A percentile compares a stretch with the other conserved stretches of the same genome.
phyloP scores from a whole-genome alignment of 2,329 filamentous ascomycete genomes.

The Microsporum audouinii region DNA sequence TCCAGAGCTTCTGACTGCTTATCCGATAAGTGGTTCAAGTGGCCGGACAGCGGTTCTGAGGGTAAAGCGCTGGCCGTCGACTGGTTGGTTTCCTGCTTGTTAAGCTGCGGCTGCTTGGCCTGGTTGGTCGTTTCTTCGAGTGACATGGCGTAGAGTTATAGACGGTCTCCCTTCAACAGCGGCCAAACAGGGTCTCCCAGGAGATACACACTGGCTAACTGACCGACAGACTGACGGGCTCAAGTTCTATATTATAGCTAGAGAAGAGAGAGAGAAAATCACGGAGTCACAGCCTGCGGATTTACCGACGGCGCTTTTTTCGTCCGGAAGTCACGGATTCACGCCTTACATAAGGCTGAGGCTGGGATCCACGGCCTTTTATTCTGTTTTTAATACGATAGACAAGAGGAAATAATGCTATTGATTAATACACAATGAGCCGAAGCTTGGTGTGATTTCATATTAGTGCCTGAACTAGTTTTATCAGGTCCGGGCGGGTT shows the following conservation, averaged over 20 bases:
- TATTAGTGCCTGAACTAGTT: no score
- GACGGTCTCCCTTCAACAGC: neutral
- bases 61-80: conserved; percentile 1
- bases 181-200: neutral
- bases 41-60: conserved; percentile 40
- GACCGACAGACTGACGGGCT: neutral
- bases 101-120: conserved; percentile 2
- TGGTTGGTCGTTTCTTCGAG: conserved; percentile 10
- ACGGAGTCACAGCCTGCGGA: neutral
- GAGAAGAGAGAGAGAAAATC: neutral
- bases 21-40: conserved; percentile 62
- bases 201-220: neutral
- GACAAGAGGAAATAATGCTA: no score
- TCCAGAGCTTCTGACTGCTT: conserved; percentile 56
- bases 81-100: conserved; percentile 1
- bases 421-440: no score
- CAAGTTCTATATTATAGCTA: neutral
- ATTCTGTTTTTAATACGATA: no score
- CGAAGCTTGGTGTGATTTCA: neutral
- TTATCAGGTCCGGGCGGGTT: no score
- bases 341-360: neutral
- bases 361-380: neutral
- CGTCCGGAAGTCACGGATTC: conserved; percentile 1
- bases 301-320: neutral
- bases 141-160: conserved; percentile 8